Evolutionary conservation across 495 filamentous ascomycete species (phyloP).

Genomic region (Oleoguttula mirabilis): DNA sequence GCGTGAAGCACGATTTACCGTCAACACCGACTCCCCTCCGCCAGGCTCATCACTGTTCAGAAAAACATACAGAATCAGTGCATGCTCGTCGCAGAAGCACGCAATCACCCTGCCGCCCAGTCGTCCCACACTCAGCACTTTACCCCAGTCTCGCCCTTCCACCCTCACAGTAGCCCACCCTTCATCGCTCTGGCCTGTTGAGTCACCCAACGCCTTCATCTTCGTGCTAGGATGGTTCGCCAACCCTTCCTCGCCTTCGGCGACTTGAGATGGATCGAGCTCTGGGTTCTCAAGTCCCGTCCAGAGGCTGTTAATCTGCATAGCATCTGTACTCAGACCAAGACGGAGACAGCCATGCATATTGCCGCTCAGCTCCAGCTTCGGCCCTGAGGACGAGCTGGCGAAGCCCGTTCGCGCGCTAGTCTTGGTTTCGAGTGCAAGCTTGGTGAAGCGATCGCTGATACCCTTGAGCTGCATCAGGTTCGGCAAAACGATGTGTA

Average conservation of each 20-base stretch:
- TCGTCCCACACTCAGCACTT: slow-evolving; percentile 76
- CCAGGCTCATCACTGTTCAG: slow-evolving; percentile 27
- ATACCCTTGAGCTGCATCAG: slow-evolving; percentile 78
- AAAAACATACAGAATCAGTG: slow-evolving; percentile 86
- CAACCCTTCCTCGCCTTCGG: slow-evolving; percentile 48
- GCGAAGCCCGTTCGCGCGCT: slow-evolving; percentile 15
- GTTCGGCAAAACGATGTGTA: slow-evolving; percentile 79
- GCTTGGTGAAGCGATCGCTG: slow-evolving; percentile 83
- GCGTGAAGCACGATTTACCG: slow-evolving; percentile 21
- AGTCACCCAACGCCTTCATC: slow-evolving; percentile 42
- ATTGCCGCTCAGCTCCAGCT: slow-evolving; percentile 73
- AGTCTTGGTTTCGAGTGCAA: slow-evolving; percentile 38
- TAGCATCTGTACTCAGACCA: slow-evolving; percentile 60
- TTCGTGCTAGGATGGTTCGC: slow-evolving; percentile 60
- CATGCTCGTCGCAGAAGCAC: slow-evolving; percentile 70
- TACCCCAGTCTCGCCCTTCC: slow-evolving; percentile 85
- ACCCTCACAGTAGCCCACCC: slow-evolving; percentile 78
- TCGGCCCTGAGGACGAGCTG: slow-evolving; percentile 35
- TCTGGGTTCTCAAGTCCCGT: slow-evolving; percentile 69
- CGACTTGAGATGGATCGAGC: slow-evolving; percentile 59
- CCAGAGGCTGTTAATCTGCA: slow-evolving; percentile 76
- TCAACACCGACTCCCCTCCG: slow-evolving; percentile 29
- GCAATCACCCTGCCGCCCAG: slow-evolving; percentile 84
- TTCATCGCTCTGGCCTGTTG: slow-evolving; percentile 44
- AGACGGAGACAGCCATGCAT: slow-evolving; percentile 79